Evolutionary conservation across 108 stramenopile genomes (phyloP).

Genomic region (Nitzschia sp.): DNA sequence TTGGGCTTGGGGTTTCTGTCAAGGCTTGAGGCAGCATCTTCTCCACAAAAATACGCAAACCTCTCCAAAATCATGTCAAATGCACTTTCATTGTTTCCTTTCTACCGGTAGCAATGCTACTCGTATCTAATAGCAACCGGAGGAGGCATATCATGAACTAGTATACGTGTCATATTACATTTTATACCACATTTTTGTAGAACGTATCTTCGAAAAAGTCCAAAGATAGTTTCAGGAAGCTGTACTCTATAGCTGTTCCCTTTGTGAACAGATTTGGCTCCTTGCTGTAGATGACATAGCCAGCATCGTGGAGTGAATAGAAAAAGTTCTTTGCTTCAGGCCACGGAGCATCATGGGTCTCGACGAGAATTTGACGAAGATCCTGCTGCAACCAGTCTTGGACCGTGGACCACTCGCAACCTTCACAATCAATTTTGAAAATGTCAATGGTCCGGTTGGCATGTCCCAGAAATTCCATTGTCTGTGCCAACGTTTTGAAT

Average conservation of each 20-base stretch:
- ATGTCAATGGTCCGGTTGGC: conserved; percentile 53
- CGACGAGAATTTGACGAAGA: conserved; percentile 51
- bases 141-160: no score
- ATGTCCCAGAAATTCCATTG: conserved; percentile 51
- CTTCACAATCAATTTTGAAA: conserved; percentile 62
- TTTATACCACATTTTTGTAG: conserved; percentile 14
- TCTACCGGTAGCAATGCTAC: no score
- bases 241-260: conserved; percentile 34
- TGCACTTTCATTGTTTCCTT: no score
- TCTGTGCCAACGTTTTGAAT: conserved; percentile 28
- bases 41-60: no score
- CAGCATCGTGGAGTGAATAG: conserved; percentile 34
- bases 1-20: no score
- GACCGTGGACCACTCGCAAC: conserved; percentile 53
- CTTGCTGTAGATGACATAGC: conserved; percentile 62
- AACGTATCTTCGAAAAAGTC: not conserved
- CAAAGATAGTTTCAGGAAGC: conserved; percentile 28
- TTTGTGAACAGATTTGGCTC: conserved; percentile 43
- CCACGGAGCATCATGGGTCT: conserved; percentile 37
- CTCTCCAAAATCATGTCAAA: no score
- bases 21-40: no score
- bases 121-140: no score
- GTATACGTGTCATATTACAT: no score
- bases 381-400: conserved; percentile 28
- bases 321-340: conserved; percentile 27